phyloP scores from a whole-genome alignment of 176 grass and related monocot species.

The Eragrostis nindensis region DNA sequence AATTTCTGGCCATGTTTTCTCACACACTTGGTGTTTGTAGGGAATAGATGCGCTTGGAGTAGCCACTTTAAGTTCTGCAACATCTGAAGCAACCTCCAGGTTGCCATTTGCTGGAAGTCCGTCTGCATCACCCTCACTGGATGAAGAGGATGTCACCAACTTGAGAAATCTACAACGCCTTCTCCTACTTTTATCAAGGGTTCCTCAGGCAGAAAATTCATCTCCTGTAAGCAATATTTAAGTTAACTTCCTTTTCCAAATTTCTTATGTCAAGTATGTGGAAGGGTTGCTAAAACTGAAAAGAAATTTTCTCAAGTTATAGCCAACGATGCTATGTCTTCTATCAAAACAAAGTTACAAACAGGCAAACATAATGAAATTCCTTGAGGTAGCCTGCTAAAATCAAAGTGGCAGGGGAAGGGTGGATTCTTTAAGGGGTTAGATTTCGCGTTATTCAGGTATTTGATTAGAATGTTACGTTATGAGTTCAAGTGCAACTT shows the following conservation, averaged over 20 bases:
- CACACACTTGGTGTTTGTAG: constrained; percentile 46
- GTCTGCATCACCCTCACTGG: constrained; percentile 54
- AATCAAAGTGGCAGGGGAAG: neutral
- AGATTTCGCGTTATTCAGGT: neutral
- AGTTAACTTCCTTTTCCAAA: constrained; percentile 18
- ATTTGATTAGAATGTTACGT: neutral
- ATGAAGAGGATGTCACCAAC: constrained; percentile 69
- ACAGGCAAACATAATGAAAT: neutral
- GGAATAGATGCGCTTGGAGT: constrained; percentile 92
- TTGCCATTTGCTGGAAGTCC: constrained; percentile 59
- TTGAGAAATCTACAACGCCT: constrained; percentile 82
- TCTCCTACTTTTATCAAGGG: constrained; percentile 66
- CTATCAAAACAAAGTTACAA: neutral
- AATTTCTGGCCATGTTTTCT: constrained; percentile 24
- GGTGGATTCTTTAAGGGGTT: neutral
- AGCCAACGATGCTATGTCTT: neutral
- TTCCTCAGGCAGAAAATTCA: constrained; percentile 60
- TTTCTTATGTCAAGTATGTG: neutral
- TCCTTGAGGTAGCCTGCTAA: neutral
- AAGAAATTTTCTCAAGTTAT: constrained; percentile 10
- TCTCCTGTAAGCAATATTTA: constrained; percentile 56
- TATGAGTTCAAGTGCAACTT: neutral
- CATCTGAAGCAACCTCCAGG: constrained; percentile 72
- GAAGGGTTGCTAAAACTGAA: neutral
- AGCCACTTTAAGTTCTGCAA: constrained; percentile 72